Conservation (phyloP, 495 filamentous ascomycete genomes). For the Zalerion maritima region DNA sequence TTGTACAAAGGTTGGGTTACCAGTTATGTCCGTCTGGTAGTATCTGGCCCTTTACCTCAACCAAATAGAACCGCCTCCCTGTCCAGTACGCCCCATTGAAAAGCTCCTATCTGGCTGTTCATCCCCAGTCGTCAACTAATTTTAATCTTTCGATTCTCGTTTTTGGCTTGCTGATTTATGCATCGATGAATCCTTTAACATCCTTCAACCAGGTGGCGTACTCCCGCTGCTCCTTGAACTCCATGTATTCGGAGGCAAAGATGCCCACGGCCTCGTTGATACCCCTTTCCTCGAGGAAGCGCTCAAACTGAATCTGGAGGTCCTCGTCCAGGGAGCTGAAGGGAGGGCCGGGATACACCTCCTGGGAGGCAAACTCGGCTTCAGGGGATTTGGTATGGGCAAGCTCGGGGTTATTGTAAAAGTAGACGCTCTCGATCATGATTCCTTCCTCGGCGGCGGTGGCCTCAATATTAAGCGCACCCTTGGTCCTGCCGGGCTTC, state of each 20-base stretch:
- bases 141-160: too few relatives aligned
- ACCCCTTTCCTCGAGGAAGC: slow-evolving; percentile 88
- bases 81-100: too few relatives aligned
- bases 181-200: slow-evolving; percentile 62
- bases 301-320: slow-evolving; percentile 78
- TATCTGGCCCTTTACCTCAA: too few relatives aligned
- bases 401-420: slow-evolving; percentile 59
- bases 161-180: slow-evolving; percentile 40
- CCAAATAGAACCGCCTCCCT: too few relatives aligned
- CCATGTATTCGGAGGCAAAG: slow-evolving; percentile 92
- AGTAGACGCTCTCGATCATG: slow-evolving; percentile 81
- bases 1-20: too few relatives aligned
- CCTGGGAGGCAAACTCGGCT: slow-evolving; percentile 38
- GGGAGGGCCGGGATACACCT: slow-evolving; percentile 79
- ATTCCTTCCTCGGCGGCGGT: slow-evolving; percentile 75
- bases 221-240: slow-evolving; percentile 98
- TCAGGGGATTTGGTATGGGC: slow-evolving; percentile 39
- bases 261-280: slow-evolving; percentile 75
- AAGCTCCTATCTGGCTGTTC: too few relatives aligned
- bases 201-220: slow-evolving; percentile 82
- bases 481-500: slow-evolving; percentile 54
- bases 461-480: slow-evolving; percentile 77
- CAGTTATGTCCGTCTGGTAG: too few relatives aligned
- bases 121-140: too few relatives aligned
- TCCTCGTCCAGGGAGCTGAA: slow-evolving; percentile 94